A percentile compares a stretch with the other conserved stretches of the same genome.
These are phyloP conservation scores for Cadophora malorum DNA, from an alignment of 2,329 filamentous ascomycete species.

Conservation along the genomic window DNA sequence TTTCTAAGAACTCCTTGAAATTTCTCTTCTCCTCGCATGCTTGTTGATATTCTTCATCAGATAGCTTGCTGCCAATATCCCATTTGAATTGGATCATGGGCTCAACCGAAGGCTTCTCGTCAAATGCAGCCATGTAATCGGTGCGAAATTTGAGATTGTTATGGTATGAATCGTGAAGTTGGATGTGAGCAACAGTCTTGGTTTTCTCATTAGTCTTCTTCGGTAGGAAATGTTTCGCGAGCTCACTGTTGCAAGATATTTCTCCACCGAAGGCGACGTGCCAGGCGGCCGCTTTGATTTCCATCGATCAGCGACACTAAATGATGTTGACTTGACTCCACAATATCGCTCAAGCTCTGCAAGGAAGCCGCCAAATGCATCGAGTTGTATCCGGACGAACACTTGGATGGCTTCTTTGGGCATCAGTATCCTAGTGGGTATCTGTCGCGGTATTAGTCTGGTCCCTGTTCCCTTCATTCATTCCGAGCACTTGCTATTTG, in stretches of 20 bases:
- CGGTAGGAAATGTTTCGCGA: too few relatives aligned
- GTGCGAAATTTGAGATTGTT: conserved; percentile 27
- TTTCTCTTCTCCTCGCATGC: conserved; percentile 24
- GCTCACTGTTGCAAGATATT: conserved; percentile 21
- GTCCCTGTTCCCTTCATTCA: not conserved
- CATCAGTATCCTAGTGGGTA: conserved; percentile 13
- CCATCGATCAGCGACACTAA: conserved; percentile 16
- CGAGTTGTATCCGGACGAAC: not conserved
- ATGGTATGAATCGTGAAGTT: conserved; percentile 30
- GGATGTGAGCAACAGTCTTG: conserved; percentile 32
- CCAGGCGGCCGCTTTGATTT: not conserved
- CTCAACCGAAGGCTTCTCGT: conserved; percentile 23
- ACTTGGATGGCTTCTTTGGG: not conserved
- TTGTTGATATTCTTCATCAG: conserved; percentile 19
- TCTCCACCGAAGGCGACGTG: not conserved
- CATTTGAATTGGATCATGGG: conserved; percentile 31
- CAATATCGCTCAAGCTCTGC: conserved; percentile 12
- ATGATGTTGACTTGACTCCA: conserved; percentile 7
- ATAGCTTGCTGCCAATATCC: conserved; percentile 29
- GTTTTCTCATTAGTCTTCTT: not conserved
- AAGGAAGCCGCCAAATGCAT: not conserved
- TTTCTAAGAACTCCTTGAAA: conserved; percentile 28
- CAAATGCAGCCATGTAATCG: conserved; percentile 22
- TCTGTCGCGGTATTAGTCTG: not conserved
- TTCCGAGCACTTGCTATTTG: not conserved